A percentile compares a stretch with the other conserved stretches of the same genome.
Conservation (phyloP, 2,329 filamentous ascomycete genomes). For the Gyromitra esculenta region DNA sequence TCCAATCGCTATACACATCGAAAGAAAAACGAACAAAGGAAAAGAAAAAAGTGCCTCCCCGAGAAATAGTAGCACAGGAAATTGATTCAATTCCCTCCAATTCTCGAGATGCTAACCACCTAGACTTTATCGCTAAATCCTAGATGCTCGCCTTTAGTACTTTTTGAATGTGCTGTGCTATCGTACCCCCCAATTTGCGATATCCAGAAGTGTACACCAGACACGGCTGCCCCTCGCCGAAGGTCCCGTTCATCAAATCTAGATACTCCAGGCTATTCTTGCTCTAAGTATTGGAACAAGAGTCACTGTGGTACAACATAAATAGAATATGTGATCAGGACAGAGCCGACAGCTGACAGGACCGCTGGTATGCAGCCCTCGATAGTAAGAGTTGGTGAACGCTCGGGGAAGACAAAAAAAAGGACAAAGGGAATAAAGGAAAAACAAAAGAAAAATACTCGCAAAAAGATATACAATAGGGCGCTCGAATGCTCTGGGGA, state of each 20-base stretch:
- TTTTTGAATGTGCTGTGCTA: constrained; percentile 1
- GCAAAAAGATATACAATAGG: constrained; percentile 38
- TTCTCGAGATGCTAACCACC: not conserved
- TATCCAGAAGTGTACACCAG: constrained; percentile 46
- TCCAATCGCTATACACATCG: constrained; percentile 34
- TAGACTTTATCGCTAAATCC: constrained; percentile 1
- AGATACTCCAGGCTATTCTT: constrained; percentile 22
- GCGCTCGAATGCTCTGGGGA: constrained; percentile 23
- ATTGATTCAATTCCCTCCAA: too few relatives aligned
- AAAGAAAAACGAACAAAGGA: constrained; percentile 22
- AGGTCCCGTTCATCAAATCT: constrained; percentile 31
- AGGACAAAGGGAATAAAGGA: constrained; percentile 37
- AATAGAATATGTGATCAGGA: constrained; percentile 43
- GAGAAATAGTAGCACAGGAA: not conserved
- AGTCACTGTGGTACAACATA: constrained; percentile 29
- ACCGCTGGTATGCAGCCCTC: constrained; percentile 45
- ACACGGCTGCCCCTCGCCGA: constrained; percentile 32
- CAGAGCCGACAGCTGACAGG: constrained; percentile 42
- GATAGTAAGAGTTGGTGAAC: constrained; percentile 32
- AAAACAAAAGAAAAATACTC: constrained; percentile 33
- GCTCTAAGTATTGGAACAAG: constrained; percentile 36
- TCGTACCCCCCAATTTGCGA: constrained; percentile 1
- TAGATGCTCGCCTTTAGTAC: too few relatives aligned
- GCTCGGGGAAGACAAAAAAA: constrained; percentile 26
- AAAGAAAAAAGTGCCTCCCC: constrained; percentile 13